Base-by-base conservation (phyloP, 1,139 yeast species). In the Eremothecium coryli region DNA sequence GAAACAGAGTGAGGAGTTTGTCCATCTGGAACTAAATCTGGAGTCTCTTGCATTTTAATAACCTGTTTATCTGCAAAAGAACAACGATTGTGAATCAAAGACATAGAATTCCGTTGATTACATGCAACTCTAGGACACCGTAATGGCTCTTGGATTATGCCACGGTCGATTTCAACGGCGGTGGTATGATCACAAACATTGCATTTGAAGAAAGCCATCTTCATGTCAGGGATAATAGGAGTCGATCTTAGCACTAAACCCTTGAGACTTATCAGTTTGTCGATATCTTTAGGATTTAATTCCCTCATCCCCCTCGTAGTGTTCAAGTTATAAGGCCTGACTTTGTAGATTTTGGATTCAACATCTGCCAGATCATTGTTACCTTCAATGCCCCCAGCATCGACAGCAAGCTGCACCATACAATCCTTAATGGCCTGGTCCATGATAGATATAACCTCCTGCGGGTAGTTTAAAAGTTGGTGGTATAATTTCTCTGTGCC, bases 1-100 rank as follows among this genome's bases (percentile, higher is more conserved):
- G 95, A 85, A 37, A 90, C 85, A 9, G 96, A 80, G 56, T 90
- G 98, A 2, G 99, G 98, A 3, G 98, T 90, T 60, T 90, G 98
- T 14, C 99, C 99, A 62, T 85, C 98, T 2, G 98, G 98, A n/a
- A 90, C 95, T 44, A 77, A 68, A 58, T 90, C 98, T 0, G 98
- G 99, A 0, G 98, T 90, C 59, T 90, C 99, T 60, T 90, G 99
- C 31, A 90, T 65, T 52, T 85, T 84, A 43, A 90, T 76, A 23
- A 90, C 90, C 60, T 90, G 99, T 55, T 88, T 90, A 58, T 90
- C 96, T 20, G 94, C 93, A 62, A 90, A 90, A 1, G 85, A 73
- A 21, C 94, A 82, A 49, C 98, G 71, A 56, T 90, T 90, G 61
- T 90, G 98, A 16, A 90, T 72, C 38, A 90, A 65, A 40, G 81